These are phyloP conservation scores for Penicillium goetzii DNA, from an alignment of 495 filamentous ascomycete genomes.

Conservation along the genomic window DNA sequence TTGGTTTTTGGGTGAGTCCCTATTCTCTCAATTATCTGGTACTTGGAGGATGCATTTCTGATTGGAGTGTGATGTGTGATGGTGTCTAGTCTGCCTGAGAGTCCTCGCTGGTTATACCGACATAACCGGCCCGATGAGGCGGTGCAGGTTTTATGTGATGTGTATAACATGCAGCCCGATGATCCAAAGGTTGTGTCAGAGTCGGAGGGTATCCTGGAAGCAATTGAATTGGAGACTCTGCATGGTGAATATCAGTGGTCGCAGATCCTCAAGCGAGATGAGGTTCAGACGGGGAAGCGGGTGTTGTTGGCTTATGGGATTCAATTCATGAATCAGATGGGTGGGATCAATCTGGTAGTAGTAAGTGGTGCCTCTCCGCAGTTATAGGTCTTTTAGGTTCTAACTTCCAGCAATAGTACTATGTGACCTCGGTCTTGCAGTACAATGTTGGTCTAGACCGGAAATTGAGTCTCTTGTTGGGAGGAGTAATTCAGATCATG, in stretches of 20 bases:
- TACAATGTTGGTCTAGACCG: neutral
- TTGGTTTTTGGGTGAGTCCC: neutral
- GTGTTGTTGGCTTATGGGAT: conserved; percentile 49
- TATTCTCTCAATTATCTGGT: no score
- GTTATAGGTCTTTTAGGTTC: neutral
- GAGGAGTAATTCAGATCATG: neutral
- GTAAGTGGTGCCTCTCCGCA: neutral
- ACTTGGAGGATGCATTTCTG: no score
- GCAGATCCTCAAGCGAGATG: conserved; percentile 39
- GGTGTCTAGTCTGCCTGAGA: neutral
- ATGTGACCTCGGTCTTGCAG: neutral
- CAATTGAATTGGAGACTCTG: neutral
- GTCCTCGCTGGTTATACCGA: neutral
- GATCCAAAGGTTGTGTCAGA: neutral
- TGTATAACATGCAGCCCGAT: neutral
- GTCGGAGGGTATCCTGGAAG: neutral
- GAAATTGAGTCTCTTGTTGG: neutral
- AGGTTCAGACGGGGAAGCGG: conserved; percentile 12
- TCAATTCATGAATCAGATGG: conserved; percentile 45
- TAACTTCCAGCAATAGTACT: neutral
- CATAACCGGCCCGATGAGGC: neutral
- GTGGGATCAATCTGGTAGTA: conserved; percentile 45
- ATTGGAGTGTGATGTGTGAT: neutral
- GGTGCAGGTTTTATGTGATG: neutral
- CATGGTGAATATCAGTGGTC: conserved; percentile 37